phyloP scores from a whole-genome alignment of 2,329 filamentous ascomycete genomes.

The Huntiella abstrusa region DNA sequence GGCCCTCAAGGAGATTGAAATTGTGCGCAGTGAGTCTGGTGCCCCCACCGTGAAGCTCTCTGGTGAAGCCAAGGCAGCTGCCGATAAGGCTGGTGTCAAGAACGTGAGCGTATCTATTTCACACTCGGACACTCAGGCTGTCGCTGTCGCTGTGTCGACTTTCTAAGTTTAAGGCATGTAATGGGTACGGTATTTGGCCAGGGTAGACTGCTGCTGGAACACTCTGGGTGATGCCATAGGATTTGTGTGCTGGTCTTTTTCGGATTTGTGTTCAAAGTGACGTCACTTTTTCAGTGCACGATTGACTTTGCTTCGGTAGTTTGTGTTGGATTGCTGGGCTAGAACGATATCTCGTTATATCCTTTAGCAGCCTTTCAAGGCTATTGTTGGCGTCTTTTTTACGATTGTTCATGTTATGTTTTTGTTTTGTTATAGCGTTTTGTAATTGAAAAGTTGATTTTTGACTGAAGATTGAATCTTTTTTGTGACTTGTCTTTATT shows the following conservation, averaged over 20 bases:
- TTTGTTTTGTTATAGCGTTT: conserved; percentile 4
- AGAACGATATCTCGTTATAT: too few relatives aligned
- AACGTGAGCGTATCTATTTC: conserved; percentile 85
- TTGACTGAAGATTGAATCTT: not conserved
- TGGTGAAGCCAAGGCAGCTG: conserved; percentile 64
- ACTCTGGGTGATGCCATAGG: not conserved
- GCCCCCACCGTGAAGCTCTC: conserved; percentile 75
- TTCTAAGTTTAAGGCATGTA: conserved; percentile 30
- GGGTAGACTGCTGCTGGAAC: not conserved
- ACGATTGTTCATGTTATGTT: conserved; percentile 7
- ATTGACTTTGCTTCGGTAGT: too few relatives aligned
- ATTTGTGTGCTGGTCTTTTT: not conserved
- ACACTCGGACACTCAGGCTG: conserved; percentile 83
- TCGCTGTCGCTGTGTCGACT: conserved; percentile 76
- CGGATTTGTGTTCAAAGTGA: too few relatives aligned
- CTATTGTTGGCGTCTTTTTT: not conserved
- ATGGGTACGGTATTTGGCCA: not conserved
- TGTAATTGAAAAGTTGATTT: not conserved
- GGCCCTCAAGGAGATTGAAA: conserved; percentile 85
- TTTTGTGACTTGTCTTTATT: too few relatives aligned
- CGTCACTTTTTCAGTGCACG: too few relatives aligned
- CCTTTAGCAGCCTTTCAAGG: too few relatives aligned
- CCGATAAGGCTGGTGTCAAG: conserved; percentile 74
- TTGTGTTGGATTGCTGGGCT: too few relatives aligned
- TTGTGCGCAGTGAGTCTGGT: conserved; percentile 60